Percentiles rank a stretch among this genome's conserved stretches.
Evolutionary conservation across 2,329 filamentous ascomycete genomes (phyloP).

Genomic region (Proliferodiscus dingleyae): DNA sequence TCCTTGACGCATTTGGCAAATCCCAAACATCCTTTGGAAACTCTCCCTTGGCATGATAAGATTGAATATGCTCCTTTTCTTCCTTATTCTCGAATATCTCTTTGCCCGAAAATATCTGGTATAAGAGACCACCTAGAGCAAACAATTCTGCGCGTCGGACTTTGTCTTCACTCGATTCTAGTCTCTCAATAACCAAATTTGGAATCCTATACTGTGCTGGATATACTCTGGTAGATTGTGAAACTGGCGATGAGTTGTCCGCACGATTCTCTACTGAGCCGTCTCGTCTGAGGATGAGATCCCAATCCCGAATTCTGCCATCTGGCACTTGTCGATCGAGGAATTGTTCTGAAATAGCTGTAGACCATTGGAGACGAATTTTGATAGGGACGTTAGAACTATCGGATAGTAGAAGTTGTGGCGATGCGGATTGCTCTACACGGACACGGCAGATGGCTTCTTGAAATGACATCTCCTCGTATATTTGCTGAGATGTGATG

Average conservation of each 20-base stretch:
- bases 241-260: neutral
- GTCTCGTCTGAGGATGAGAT: conserved; percentile 12
- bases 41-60: conserved; percentile 6
- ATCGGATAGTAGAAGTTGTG: too few relatives aligned
- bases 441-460: too few relatives aligned
- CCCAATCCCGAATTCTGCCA: conserved; percentile 13
- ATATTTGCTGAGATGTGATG: too few relatives aligned
- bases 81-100: conserved; percentile 2
- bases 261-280: conserved; percentile 11
- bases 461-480: too few relatives aligned
- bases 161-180: conserved; percentile 9
- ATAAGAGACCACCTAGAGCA: conserved; percentile 15
- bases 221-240: conserved; percentile 8
- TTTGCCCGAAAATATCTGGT: conserved; percentile 13
- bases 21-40: conserved; percentile 18
- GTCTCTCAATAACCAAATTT: neutral
- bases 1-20: conserved; percentile 11
- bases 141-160: conserved; percentile 14
- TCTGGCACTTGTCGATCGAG: conserved; percentile 1
- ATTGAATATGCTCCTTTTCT: conserved; percentile 5
- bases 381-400: conserved; percentile 2
- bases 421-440: too few relatives aligned
- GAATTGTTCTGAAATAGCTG: conserved; percentile 5
- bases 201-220: conserved; percentile 14
- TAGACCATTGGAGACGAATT: conserved; percentile 9